phyloP scores from a whole-genome alignment of 768 basidiomycete species.

The Porphyrellus cyaneotinctus region DNA sequence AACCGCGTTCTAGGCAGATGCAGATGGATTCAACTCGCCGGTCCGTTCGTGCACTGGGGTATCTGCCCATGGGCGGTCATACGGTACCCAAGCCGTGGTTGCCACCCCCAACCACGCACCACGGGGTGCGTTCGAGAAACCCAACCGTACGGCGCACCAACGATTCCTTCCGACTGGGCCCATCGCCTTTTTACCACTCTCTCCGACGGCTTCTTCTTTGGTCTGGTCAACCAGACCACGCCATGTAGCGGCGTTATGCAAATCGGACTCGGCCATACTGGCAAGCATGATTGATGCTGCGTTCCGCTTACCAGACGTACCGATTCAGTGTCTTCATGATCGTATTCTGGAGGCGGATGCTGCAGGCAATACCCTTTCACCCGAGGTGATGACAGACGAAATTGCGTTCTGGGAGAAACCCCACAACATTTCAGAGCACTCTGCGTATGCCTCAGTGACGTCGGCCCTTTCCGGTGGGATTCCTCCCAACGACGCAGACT shows the following conservation, averaged over 20 bases:
- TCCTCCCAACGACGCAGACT: constrained; percentile 54
- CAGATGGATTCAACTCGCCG: constrained; percentile 93
- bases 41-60: constrained; percentile 86
- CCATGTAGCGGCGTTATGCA: constrained; percentile 65
- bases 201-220: constrained; percentile 71
- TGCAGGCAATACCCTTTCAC: constrained; percentile 43
- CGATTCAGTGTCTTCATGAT: constrained; percentile 62
- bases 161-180: constrained; percentile 94
- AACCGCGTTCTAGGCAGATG: constrained; percentile 62
- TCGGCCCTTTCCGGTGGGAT: constrained; percentile 42
- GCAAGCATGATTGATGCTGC: constrained; percentile 85
- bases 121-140: constrained; percentile 48
- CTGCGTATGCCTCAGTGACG: constrained; percentile 55
- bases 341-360: constrained; percentile 54
- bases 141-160: constrained; percentile 83
- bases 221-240: constrained; percentile 90
- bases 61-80: constrained; percentile 86
- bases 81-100: constrained; percentile 81
- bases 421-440: constrained; percentile 59
- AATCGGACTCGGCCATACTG: constrained; percentile 62
- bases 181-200: constrained; percentile 90
- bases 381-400: constrained; percentile 52
- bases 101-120: constrained; percentile 78
- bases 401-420: constrained; percentile 70
- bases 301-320: constrained; percentile 76